Percentiles rank a stretch among this genome's conserved stretches.
Evolutionary conservation across 1,139 yeast species (phyloP).

Genomic region (Taphrina pruni): DNA sequence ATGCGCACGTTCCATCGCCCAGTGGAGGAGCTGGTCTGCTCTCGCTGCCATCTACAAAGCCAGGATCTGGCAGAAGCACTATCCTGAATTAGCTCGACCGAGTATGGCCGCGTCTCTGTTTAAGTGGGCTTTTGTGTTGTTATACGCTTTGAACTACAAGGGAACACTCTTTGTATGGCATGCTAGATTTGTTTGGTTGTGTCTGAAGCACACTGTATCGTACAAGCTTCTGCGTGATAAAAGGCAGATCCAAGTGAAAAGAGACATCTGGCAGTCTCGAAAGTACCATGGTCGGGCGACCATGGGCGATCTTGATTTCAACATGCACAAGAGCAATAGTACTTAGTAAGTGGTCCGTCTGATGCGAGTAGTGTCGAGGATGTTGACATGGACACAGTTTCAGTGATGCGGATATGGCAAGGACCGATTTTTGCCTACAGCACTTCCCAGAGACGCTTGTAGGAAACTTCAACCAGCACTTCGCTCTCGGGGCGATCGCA

Average conservation of each 20-base stretch:
- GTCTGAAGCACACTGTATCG: constrained; percentile 32
- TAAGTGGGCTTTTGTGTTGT: constrained; percentile 29
- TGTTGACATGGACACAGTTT: constrained; percentile 51
- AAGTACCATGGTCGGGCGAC: constrained; percentile 66
- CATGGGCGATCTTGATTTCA: constrained; percentile 81
- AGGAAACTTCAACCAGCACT: constrained; percentile 59
- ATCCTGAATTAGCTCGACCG: too few relatives aligned
- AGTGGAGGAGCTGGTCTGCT: too few relatives aligned
- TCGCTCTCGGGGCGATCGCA: constrained; percentile 78
- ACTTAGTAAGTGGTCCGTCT: constrained; percentile 58
- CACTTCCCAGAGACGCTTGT: constrained; percentile 58
- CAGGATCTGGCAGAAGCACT: too few relatives aligned
- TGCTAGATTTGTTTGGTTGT: constrained; percentile 26
- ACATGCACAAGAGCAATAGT: constrained; percentile 83
- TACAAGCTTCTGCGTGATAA: constrained; percentile 15
- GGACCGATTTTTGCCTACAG: constrained; percentile 54
- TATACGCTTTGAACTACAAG: constrained; percentile 33
- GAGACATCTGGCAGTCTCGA: constrained; percentile 28
- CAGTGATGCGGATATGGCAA: constrained; percentile 79
- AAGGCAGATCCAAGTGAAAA: background rate
- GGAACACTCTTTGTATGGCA: constrained; percentile 32
- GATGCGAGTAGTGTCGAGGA: background rate
- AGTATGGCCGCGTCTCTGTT: background rate
- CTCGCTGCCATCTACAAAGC: too few relatives aligned
- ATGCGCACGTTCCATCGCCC: too few relatives aligned